Percentiles rank a stretch among this genome's conserved stretches.
Evolutionary conservation across 2,329 filamentous ascomycete genomes (phyloP).

Genomic region (Xenoacremonium recifei): DNA sequence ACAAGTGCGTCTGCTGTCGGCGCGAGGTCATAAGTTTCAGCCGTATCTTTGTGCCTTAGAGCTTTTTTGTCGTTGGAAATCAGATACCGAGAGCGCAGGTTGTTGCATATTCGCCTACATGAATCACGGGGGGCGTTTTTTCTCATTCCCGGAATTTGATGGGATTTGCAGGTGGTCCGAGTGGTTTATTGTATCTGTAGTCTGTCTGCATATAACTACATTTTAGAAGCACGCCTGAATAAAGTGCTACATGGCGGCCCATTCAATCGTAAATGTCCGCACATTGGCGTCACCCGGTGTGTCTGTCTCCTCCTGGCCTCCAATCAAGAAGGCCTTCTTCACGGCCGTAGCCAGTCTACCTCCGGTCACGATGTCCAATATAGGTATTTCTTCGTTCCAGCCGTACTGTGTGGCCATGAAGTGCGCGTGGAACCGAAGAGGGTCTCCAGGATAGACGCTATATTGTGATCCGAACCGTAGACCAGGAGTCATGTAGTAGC

Average conservation of each 20-base stretch:
- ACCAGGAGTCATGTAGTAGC: constrained; percentile 88
- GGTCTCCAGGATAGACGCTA: constrained; percentile 92
- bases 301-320: constrained; percentile 54
- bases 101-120: too few relatives aligned
- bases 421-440: constrained; percentile 91
- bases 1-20: constrained; percentile 92
- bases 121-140: constrained; percentile 29
- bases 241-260: constrained; percentile 77
- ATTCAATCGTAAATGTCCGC: constrained; percentile 83
- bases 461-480: constrained; percentile 93
- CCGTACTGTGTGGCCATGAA: constrained; percentile 80
- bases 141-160: too few relatives aligned
- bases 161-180: too few relatives aligned
- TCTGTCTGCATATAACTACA: too few relatives aligned
- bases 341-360: constrained; percentile 89
- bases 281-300: constrained; percentile 42
- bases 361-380: constrained; percentile 82
- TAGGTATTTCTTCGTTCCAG: constrained; percentile 85
- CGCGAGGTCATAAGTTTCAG: constrained; percentile 87
- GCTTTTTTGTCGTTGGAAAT: too few relatives aligned
- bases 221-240: too few relatives aligned
- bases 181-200: too few relatives aligned
- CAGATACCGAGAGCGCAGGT: too few relatives aligned
- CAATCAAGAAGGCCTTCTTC: constrained; percentile 92
- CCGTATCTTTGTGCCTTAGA: constrained; percentile 77